Base-by-base conservation (phyloP, 2,329 filamentous ascomycete genomes). In the Pseudocercospora musae region DNA sequence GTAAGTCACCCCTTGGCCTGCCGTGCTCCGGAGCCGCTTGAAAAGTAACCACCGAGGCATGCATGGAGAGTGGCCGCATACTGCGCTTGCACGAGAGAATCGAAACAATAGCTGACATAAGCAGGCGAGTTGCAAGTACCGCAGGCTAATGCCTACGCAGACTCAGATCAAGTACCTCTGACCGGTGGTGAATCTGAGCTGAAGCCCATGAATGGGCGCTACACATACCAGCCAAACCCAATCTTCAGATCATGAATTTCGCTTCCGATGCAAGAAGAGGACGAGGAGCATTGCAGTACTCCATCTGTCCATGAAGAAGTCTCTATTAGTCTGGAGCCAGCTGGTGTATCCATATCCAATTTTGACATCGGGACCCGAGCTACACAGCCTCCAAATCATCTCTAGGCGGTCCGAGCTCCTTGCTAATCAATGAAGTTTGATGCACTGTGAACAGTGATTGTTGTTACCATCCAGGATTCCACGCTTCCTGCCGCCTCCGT, bases 1-100 rank as follows among this genome's bases (percentile, higher is more conserved):
- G 84, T 65, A 79, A 81, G 70, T 46, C n/a, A 50, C 49, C 25
- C 7, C 23, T n/a, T 15, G 15, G 15, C 4, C 21, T 18, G n/a
- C 8, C 21, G 8, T 25, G 21, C 25, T 52, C 15, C 25, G 10
- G 23, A 52, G 48, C 48, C 21, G 48, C 23, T 18, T 9, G 21
- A 29, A 9, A 15, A 25, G 44, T 40, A 40, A 40, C 18, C 37
- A 18, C 37, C 37, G 37, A 40, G 37, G 15, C 31, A 10, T 33
- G 31, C 31, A 33, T 33, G 31, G 13, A 4, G 31, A 33, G 11
- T 11, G 31, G 31, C 31, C 31, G 31, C 31, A 33, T 33, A 33
- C 31, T 33, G 31, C 31, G 42, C n/a, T 46, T 21, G 3, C 10
- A 20, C 42, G 6, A 50, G 9, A 29, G 8, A 11, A 50, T 25